Base-by-base conservation (phyloP, 331 rosid species). In the Quercus tomentella region DNA sequence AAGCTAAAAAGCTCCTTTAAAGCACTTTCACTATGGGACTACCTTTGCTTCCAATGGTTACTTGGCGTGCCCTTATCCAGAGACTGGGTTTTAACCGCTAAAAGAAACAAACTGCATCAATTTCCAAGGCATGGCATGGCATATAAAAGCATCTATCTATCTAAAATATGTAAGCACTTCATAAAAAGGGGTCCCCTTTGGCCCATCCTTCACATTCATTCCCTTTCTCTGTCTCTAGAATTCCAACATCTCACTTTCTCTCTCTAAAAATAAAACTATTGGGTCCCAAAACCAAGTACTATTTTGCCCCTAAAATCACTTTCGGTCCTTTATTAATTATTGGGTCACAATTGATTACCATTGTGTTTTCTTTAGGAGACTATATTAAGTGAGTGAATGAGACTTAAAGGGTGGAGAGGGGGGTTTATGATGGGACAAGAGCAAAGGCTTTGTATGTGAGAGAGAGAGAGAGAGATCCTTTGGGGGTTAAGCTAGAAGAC, bases 81-180 rank as follows among this genome's bases (percentile, higher is more conserved):
- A 23, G 49, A 77, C 78, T 81, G 72, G 68, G 77, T 75, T 82
- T 82, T 73, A 60, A 83, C 87, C 81, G 75, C 55, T 67, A 68
- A 68, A 67, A 82, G 83, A 81, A 80, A 75, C 60, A 14, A 76
- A 80, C 4, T 11, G 87, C 88, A 86, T 73, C 97, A 89, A 89
- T 82, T 92, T 88, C 94, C 92, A 84, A 91, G 62, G 86, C 84
- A 61, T 16, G 10, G 7, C 37, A 31, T 16, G 25, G 7, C 5
- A 30, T 76, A n/a, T 18, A 7, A 20, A 49, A 49, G 18, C 28
- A 31, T 43, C 45, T 77, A 20, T 31, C 58, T 23, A 37, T 65
- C 22, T 16, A 41, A 41, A 49, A 4, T 10, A 20, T 57, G 17
- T 15, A 28, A 16, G 22, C 49, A 41, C 52, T 56, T 26, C 23